These are phyloP conservation scores for Sporothrix humicola DNA, from an alignment of 2,329 filamentous ascomycete genomes.

Conservation along the genomic window DNA sequence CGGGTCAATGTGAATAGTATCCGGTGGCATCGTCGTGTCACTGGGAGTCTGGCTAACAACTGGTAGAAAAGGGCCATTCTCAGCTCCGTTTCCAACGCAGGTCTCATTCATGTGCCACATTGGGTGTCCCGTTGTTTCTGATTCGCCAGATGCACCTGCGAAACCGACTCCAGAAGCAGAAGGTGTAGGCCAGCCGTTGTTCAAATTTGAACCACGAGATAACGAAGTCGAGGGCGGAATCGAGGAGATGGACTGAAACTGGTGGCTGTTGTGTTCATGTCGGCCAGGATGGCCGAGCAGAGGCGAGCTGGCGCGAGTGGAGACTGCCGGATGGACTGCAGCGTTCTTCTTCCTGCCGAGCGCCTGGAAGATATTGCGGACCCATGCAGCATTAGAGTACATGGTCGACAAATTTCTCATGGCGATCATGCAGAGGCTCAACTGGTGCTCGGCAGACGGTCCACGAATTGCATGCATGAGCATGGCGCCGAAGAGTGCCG, in stretches of 20 bases:
- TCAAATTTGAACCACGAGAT: background rate
- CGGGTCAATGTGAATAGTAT: background rate
- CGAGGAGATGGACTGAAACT: background rate
- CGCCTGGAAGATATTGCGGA: conserved; percentile 15
- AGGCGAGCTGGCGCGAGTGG: background rate
- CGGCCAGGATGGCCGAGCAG: background rate
- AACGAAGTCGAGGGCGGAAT: background rate
- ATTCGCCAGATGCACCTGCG: background rate
- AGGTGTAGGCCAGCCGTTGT: background rate
- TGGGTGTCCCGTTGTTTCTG: background rate
- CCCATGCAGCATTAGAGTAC: conserved; percentile 21
- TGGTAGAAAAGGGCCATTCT: background rate
- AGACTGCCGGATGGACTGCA: background rate
- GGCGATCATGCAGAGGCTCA: conserved; percentile 15
- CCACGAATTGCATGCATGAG: conserved; percentile 22
- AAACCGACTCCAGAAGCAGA: background rate
- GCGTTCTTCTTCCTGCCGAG: conserved; percentile 12
- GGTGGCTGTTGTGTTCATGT: background rate
- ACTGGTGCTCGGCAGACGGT: conserved; percentile 9
- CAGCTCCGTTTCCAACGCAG: background rate
- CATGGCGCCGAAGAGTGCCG: conserved; percentile 25
- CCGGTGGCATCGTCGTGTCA: background rate
- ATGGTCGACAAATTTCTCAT: background rate
- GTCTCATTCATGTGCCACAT: background rate
- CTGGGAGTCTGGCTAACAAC: background rate